Evolutionary conservation across 2,329 filamentous ascomycete genomes (phyloP).

Genomic region (Colletotrichum zoysiae): DNA sequence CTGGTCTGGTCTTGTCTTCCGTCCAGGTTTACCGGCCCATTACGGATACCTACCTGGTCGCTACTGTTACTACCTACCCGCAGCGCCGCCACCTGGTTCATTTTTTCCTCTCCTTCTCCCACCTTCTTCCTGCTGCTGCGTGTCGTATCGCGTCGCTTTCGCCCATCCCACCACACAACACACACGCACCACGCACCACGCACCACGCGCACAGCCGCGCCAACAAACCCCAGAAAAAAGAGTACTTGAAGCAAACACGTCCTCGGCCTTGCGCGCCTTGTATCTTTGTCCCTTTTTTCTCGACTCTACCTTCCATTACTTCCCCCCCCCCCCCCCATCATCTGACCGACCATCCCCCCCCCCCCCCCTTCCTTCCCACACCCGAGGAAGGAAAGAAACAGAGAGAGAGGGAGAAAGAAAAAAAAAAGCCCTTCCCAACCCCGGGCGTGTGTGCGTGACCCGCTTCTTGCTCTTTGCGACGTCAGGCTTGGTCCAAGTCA

Average conservation of each 20-base stretch:
- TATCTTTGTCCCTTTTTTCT: conserved; percentile 42
- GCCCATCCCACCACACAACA: conserved; percentile 23
- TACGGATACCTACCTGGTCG: not conserved
- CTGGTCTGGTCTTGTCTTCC: not conserved
- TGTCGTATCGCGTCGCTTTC: conserved; percentile 29
- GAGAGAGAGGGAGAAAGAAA: not conserved
- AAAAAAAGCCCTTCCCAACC: conserved; percentile 23
- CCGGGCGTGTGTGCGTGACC: conserved; percentile 41
- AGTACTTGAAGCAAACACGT: conserved; percentile 43
- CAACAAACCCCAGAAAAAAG: conserved; percentile 26
- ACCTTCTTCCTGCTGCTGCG: conserved; percentile 4
- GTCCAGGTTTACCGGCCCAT: conserved; percentile 1
- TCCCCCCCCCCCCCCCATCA: conserved; percentile 18
- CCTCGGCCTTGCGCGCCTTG: conserved; percentile 41
- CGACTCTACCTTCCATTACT: conserved; percentile 16
- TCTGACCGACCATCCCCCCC: conserved; percentile 12
- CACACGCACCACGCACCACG: not conserved
- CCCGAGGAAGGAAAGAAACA: conserved; percentile 1
- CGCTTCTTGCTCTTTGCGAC: conserved; percentile 41
- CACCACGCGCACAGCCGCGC: conserved; percentile 5
- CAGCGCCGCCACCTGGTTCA: conserved; percentile 26
- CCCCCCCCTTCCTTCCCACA: not conserved
- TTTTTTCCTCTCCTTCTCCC: not conserved
- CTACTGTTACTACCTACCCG: not conserved
- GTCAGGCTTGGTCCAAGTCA: conserved; percentile 41